Evolutionary conservation across 441 rosid species (phyloP).

Genomic region (Brassica hybrid): DNA sequence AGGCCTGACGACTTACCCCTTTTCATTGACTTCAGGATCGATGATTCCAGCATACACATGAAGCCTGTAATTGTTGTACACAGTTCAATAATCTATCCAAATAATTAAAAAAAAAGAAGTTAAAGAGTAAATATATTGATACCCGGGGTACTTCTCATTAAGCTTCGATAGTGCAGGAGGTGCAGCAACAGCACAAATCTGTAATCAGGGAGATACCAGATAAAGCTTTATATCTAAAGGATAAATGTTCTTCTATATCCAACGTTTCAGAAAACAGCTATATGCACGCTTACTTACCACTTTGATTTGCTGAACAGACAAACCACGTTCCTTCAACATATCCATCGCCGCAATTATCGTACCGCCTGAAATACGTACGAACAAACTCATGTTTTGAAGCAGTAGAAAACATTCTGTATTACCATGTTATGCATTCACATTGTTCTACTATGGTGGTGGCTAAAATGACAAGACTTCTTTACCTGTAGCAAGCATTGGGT

Average conservation of each 20-base stretch:
- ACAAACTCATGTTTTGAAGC: slow-evolving; percentile 5
- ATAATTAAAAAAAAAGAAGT: neutral
- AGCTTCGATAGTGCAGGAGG: slow-evolving; percentile 94
- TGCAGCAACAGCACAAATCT: slow-evolving; percentile 92
- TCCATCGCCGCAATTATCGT: slow-evolving; percentile 83
- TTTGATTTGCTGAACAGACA: slow-evolving; percentile 79
- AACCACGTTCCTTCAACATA: slow-evolving; percentile 73
- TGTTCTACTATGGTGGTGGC: slow-evolving; percentile 5
- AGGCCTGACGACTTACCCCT: slow-evolving; percentile 59
- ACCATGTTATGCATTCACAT: slow-evolving; percentile 15
- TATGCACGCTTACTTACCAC: slow-evolving; percentile 67
- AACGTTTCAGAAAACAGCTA: slow-evolving; percentile 13
- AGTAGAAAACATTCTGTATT: neutral
- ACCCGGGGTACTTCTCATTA: slow-evolving; percentile 92
- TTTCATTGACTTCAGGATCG: slow-evolving; percentile 76
- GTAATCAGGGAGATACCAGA: slow-evolving; percentile 26
- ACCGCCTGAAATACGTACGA: slow-evolving; percentile 63
- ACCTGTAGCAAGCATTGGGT: slow-evolving; percentile 96
- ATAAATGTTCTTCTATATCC: slow-evolving; percentile 11
- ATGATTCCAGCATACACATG: slow-evolving; percentile 89
- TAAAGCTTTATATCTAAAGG: neutral
- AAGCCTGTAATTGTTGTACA: slow-evolving; percentile 56
- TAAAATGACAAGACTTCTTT: slow-evolving; percentile 3
- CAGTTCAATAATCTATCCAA: neutral
- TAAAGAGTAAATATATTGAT: slow-evolving; percentile 32